Evolutionary conservation across 2,329 filamentous ascomycete genomes (phyloP).

Genomic region (Berkeleyomyces basicola): DNA sequence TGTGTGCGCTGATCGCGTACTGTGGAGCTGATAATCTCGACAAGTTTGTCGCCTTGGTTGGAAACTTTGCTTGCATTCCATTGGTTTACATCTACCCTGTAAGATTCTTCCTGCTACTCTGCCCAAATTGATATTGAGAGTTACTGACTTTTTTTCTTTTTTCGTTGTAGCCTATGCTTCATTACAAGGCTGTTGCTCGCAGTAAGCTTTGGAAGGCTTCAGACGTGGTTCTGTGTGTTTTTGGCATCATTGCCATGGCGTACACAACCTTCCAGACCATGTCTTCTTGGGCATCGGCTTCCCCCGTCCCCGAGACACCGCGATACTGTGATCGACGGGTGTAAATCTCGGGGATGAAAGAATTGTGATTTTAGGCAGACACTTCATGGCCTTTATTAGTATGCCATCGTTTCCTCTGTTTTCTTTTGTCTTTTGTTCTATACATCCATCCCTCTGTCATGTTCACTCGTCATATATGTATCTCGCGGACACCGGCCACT

Average conservation of each 20-base stretch:
- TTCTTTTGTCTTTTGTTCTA: not conserved
- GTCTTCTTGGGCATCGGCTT: conserved; percentile 61
- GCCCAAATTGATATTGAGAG: conserved; percentile 17
- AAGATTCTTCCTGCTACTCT: conserved; percentile 26
- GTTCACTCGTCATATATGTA: no score
- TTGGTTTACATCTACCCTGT: conserved; percentile 96
- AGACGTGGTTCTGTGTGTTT: conserved; percentile 62
- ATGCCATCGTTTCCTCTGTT: not conserved
- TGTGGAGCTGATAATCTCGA: conserved; percentile 82
- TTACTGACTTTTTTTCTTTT: conserved; percentile 11
- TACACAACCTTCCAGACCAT: conserved; percentile 84
- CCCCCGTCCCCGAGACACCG: conserved; percentile 27
- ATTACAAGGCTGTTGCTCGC: conserved; percentile 64
- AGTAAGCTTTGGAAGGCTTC: conserved; percentile 48
- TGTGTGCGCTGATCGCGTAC: conserved; percentile 82
- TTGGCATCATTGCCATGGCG: conserved; percentile 73
- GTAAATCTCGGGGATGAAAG: not conserved
- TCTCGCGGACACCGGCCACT: no score
- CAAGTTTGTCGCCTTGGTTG: conserved; percentile 92
- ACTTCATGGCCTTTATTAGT: not conserved
- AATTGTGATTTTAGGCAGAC: not conserved
- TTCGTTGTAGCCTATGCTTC: conserved; percentile 58
- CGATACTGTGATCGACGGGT: conserved; percentile 37
- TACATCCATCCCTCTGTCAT: not conserved
- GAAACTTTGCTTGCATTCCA: conserved; percentile 94